phyloP scores from a whole-genome alignment of 441 rosid species.

The Adansonia gregorii region DNA sequence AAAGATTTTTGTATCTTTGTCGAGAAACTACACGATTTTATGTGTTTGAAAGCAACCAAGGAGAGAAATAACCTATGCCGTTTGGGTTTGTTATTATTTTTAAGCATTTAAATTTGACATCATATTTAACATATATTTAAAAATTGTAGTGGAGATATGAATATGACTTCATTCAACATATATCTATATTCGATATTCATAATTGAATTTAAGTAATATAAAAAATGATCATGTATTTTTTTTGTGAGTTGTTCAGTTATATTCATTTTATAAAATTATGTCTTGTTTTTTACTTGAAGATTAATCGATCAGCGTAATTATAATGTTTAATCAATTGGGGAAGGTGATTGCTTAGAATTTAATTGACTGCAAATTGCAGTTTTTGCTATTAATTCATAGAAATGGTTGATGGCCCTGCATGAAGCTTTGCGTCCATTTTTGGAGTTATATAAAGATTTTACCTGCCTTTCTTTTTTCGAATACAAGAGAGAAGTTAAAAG shows the following conservation, averaged over 20 bases:
- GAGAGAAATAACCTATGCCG: not conserved
- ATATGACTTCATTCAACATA: too few species aligned
- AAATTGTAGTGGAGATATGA: too few species aligned
- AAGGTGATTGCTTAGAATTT: not conserved
- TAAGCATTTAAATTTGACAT: too few species aligned
- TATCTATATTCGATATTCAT: too few species aligned
- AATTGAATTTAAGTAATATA: too few species aligned
- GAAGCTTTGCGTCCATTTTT: not conserved
- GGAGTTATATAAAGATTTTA: too few species aligned
- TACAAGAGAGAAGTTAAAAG: too few species aligned
- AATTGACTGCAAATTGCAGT: not conserved
- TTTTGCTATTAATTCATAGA: not conserved
- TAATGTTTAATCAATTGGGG: not conserved
- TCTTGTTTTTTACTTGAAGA: not conserved
- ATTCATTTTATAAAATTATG: not conserved
- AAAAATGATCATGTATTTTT: not conserved
- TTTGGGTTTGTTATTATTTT: too few species aligned
- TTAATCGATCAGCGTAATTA: not conserved
- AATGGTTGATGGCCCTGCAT: not conserved
- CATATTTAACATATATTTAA: too few species aligned
- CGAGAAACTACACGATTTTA: conserved; percentile 31
- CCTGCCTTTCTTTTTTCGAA: too few species aligned
- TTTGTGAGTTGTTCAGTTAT: not conserved
- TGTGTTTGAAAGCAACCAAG: conserved; percentile 16
- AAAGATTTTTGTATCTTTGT: conserved; percentile 42